Base-by-base conservation (phyloP, 1,284 basidiomycete species). In the Takashimella tepidaria region DNA sequence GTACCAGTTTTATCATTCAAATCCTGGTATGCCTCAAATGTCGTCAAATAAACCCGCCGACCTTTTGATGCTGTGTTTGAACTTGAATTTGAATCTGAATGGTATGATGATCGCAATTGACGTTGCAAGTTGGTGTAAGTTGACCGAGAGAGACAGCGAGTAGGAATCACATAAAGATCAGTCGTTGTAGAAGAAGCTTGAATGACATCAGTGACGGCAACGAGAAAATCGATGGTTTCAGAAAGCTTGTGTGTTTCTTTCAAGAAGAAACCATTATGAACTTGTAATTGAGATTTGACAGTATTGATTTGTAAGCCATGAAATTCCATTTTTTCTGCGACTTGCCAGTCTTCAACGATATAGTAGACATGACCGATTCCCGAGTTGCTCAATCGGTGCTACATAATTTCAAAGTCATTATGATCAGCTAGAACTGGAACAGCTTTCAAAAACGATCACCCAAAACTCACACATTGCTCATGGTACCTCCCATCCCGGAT, bases 261-360 rank as follows among this genome's bases (percentile, higher is more conserved):
- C 10, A 83, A 72, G 57, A 76, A 79, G 67, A 82, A 83, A 21
- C 78, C 76, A 59, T 81, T 80, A 47, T 80, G 74, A 27, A 82
- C 72, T 58, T 82, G 80, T 4, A 80, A 76, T 56, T 80, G 79
- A 13, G 79, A 80, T 54, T 76, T 72, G 25, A 74, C 72, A 0
- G 76, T 79, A 56, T 73, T 72, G 50, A 78, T 74, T 55, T 66
- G 59, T 41, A 66, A 61, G 25, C 62, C 65, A 54, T 67, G 62
- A 47, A 65, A 63, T 22, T 69, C 64, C 62, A 70, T 69, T n/a
- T 58, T 53, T 31, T 67, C 61, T 10, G 73, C 64, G 2, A 70
- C 67, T 55, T 80, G 76, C 65, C 75, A 79, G 51, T 80, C 78
- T 61, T 83, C 81, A 47, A 83, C 77, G 25, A 83, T 69, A 63